Base-by-base conservation (phyloP, 768 basidiomycete species). In the Phanerochaete sordida region DNA sequence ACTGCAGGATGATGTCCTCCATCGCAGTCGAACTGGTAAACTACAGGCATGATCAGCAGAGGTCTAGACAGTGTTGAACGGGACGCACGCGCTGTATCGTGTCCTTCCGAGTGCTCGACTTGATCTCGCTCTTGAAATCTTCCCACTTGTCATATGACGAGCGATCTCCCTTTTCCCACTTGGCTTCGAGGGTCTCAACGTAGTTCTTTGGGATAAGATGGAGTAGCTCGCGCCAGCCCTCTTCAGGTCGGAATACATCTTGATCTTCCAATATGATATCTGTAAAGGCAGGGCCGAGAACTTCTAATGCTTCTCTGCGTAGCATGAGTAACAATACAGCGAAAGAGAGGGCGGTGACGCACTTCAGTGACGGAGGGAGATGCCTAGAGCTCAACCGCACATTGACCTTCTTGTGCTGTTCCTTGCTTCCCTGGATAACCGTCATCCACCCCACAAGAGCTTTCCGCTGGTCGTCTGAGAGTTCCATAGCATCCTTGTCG, bases 391-490 rank as follows among this genome's bases (percentile, higher is more conserved):
- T 70, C 21, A 76, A 67, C 50, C 90, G 80, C 35, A 95, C 82
- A 68, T 93, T 90, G 26, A 96, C 84, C 69, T 87, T 89, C 74
- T 93, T 96, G 53, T 78, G 80, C 76, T 85, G 85, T 66, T 93
- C 91, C 59, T 88, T 90, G 8, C 90, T 86, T 6, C 89, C 87
- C 62, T 88, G 86, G 50, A 96, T 76, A 15, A 98, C 87, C 30
- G 91, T 91, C 65, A 98, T 74, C 76, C 88, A 97, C 16, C 81
- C 84, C n/a, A 98, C 92, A 53, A 99, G 75, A 0, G 93, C 84
- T 69, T 83, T 87, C 26, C 97, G 80, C 73, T 96, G 88, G 57
- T 96, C 93, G 69, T 99, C 97, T 11, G 91, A 95, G 50, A 98
- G 79, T 57, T 82, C 86, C 79, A 98, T 82, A 1, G 96, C 97